A percentile compares a stretch with the other conserved stretches of the same genome.
Evolutionary conservation across 306 rosid genomes (phyloP).

Genomic region (Cucumis melo): DNA sequence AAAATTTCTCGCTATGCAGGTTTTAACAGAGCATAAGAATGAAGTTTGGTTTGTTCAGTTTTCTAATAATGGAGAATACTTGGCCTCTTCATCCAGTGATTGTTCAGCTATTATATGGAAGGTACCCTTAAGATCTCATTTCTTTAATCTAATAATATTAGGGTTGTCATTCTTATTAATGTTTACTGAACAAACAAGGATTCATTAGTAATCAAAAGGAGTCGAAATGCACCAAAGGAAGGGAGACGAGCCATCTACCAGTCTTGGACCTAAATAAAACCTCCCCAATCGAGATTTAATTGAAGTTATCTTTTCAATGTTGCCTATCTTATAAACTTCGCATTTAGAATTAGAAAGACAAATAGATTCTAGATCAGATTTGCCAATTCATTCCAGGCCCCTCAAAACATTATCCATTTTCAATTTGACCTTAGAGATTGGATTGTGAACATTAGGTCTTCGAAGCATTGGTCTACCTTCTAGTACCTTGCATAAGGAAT

Average conservation of each 20-base stretch:
- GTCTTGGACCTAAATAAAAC: neutral
- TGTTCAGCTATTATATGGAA: slow-evolving; percentile 84
- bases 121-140: slow-evolving; percentile 30
- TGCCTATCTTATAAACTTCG: neutral
- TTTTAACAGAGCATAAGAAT: slow-evolving; percentile 70
- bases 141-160: neutral
- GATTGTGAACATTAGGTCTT: too few relatives aligned
- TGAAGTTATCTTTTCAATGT: neutral
- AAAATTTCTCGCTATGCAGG: slow-evolving; percentile 31
- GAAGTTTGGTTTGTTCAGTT: slow-evolving; percentile 97
- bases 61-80: slow-evolving; percentile 69
- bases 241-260: neutral
- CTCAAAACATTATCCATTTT: neutral
- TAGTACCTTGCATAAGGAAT: too few relatives aligned
- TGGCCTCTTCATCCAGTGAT: slow-evolving; percentile 85
- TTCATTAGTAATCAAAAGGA: neutral
- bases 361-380: neutral
- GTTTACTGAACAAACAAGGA: neutral
- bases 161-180: neutral
- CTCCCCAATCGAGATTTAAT: neutral
- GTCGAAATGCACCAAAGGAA: neutral
- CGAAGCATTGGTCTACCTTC: too few relatives aligned
- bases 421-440: too few relatives aligned
- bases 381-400: neutral
- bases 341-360: neutral